phyloP scores from a whole-genome alignment of 352 stramenopile genomes.

The Pythium biforme region DNA sequence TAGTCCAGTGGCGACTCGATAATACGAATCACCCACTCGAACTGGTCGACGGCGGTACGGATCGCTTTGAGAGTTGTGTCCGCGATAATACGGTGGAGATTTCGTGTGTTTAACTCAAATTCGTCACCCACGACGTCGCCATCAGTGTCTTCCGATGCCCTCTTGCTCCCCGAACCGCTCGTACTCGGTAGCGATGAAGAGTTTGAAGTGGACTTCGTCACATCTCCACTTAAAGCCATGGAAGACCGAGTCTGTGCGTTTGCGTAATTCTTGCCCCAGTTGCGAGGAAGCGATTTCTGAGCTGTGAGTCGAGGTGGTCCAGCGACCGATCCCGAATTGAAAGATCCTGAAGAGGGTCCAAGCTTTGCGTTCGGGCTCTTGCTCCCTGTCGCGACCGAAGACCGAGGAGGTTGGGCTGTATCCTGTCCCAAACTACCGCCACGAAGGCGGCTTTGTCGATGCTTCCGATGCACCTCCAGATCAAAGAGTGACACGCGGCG shows the following conservation, averaged over 20 bases:
- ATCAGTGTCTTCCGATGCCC: neutral
- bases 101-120: slow-evolving; percentile 34
- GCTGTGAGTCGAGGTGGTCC: slow-evolving; percentile 15
- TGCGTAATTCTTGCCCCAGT: slow-evolving; percentile 62
- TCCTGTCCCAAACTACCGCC: slow-evolving; percentile 26
- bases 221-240: slow-evolving; percentile 23
- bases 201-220: neutral
- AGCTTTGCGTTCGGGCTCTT: slow-evolving; percentile 32
- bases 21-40: slow-evolving; percentile 44
- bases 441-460: slow-evolving; percentile 46
- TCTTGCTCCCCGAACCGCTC: neutral
- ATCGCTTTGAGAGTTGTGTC: slow-evolving; percentile 38
- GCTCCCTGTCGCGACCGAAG: slow-evolving; percentile 20
- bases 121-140: slow-evolving; percentile 8
- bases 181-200: neutral
- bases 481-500: slow-evolving; percentile 44
- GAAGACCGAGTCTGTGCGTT: slow-evolving; percentile 24
- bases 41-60: slow-evolving; percentile 52
- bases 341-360: slow-evolving; percentile 1
- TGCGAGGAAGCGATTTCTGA: slow-evolving; percentile 55
- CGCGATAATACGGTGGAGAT: slow-evolving; percentile 43
- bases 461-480: slow-evolving; percentile 52
- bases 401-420: neutral
- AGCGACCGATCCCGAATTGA: neutral
- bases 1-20: slow-evolving; percentile 42